A percentile compares a stretch with the other conserved stretches of the same genome.
These are phyloP conservation scores for Zygosaccharomyces sapae DNA, from an alignment of 1,139 yeast species.

Conservation along the genomic window DNA sequence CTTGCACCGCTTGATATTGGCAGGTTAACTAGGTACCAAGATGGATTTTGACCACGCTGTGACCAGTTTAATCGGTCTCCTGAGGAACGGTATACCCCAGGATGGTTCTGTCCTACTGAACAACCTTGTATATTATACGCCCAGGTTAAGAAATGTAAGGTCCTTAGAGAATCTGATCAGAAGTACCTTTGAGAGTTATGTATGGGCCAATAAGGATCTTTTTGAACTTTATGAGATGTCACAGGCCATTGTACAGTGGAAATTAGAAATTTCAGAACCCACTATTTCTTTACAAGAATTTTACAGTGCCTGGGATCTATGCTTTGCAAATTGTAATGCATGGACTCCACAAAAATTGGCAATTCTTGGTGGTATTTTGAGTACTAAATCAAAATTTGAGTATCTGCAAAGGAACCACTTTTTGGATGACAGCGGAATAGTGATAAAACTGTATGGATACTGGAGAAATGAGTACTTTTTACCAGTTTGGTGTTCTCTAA, in stretches of 20 bases:
- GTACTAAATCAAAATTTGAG: conserved; percentile 19
- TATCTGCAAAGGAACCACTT: conserved; percentile 22
- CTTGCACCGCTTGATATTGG: background rate
- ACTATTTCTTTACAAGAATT: conserved; percentile 22
- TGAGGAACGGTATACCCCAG: background rate
- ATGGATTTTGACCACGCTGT: conserved; percentile 1
- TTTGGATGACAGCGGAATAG: conserved; percentile 26
- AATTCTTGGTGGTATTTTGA: conserved; percentile 27
- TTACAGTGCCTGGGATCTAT: conserved; percentile 25
- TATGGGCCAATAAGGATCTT: conserved; percentile 16
- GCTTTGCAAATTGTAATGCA: conserved; percentile 14
- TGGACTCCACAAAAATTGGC: conserved; percentile 29
- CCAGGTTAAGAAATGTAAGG: conserved; percentile 20
- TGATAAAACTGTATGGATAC: conserved; percentile 13
- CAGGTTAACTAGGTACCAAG: background rate
- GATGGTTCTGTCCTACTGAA: conserved; percentile 10
- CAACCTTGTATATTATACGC: conserved; percentile 30
- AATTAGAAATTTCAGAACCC: conserved; percentile 34
- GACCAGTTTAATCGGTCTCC: background rate
- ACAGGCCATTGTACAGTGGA: conserved; percentile 29
- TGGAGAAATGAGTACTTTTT: conserved; percentile 26
- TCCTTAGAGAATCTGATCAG: conserved; percentile 16
- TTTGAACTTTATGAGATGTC: conserved; percentile 20
- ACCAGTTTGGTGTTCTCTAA: conserved; percentile 24
- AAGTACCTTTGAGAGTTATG: conserved; percentile 18